A percentile compares a stretch with the other conserved stretches of the same genome.
These are phyloP conservation scores for Blepharisma undulans DNA, from an alignment of 169 alveolate genomes.

Conservation along the genomic window DNA sequence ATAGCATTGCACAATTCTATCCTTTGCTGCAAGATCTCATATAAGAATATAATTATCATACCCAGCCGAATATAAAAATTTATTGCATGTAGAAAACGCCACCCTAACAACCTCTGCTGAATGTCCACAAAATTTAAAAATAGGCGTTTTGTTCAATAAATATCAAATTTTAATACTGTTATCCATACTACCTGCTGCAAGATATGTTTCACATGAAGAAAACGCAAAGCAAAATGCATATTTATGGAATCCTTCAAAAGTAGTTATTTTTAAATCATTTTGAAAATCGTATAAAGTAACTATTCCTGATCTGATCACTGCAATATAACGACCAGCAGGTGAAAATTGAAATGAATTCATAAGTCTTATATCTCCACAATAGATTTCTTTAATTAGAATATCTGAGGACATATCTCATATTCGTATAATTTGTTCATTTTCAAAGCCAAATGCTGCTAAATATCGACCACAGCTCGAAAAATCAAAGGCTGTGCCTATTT, in stretches of 20 bases:
- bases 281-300: background rate
- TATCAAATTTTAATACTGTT: background rate
- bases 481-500: background rate
- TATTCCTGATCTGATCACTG: background rate
- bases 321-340: background rate
- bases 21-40: background rate
- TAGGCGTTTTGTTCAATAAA: background rate
- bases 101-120: background rate
- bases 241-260: background rate
- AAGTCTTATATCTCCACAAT: background rate
- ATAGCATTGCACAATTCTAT: background rate
- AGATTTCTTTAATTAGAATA: background rate
- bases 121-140: background rate
- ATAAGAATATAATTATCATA: background rate
- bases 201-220: background rate
- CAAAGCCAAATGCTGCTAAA: background rate
- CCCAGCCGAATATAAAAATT: background rate
- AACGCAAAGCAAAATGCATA: background rate
- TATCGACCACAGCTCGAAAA: background rate
- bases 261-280: background rate
- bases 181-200: background rate
- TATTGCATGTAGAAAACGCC: background rate
- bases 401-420: background rate
- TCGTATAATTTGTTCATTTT: background rate
- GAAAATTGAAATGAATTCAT: background rate